These are phyloP conservation scores for Teratosphaeria zuluensis DNA, from an alignment of 2,329 filamentous ascomycete species.

Conservation along the genomic window DNA sequence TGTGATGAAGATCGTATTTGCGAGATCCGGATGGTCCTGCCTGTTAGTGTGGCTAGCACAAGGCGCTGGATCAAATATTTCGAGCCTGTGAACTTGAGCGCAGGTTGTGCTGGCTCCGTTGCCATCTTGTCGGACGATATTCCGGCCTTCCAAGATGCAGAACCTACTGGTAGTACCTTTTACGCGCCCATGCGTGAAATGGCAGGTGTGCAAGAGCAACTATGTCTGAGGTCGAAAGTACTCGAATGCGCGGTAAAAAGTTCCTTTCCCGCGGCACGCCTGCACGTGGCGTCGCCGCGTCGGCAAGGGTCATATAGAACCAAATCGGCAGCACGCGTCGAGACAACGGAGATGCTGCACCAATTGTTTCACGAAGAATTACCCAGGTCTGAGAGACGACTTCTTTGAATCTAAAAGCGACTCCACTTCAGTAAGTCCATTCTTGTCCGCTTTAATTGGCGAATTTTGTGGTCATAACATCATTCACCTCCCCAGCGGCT, in stretches of 20 bases:
- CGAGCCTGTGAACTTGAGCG: conserved; percentile 62
- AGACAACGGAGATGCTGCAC: too few relatives aligned
- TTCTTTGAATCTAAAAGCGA: not conserved
- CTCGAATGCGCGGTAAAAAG: too few relatives aligned
- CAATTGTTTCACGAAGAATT: too few relatives aligned
- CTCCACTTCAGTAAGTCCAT: not conserved
- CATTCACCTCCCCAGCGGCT: not conserved
- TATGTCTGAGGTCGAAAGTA: too few relatives aligned
- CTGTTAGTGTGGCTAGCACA: conserved; percentile 82
- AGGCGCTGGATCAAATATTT: conserved; percentile 74
- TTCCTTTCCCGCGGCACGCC: too few relatives aligned
- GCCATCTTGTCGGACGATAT: conserved; percentile 12
- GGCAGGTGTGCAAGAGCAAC: too few relatives aligned
- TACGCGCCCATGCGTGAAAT: not conserved
- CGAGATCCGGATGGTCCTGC: conserved; percentile 80
- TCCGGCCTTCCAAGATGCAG: not conserved
- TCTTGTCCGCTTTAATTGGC: not conserved
- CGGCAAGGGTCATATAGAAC: too few relatives aligned
- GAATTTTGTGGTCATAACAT: not conserved
- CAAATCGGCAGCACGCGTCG: too few relatives aligned
- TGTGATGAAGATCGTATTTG: conserved; percentile 83
- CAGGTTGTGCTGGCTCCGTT: conserved; percentile 13
- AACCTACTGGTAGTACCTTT: not conserved
- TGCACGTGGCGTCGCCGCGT: too few relatives aligned
- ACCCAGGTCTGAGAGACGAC: not conserved